Evolutionary conservation across 2,329 filamentous ascomycete genomes (phyloP), one percentile per base, ranked within the genome.

Genomic region (Trichoderma breve): DNA sequence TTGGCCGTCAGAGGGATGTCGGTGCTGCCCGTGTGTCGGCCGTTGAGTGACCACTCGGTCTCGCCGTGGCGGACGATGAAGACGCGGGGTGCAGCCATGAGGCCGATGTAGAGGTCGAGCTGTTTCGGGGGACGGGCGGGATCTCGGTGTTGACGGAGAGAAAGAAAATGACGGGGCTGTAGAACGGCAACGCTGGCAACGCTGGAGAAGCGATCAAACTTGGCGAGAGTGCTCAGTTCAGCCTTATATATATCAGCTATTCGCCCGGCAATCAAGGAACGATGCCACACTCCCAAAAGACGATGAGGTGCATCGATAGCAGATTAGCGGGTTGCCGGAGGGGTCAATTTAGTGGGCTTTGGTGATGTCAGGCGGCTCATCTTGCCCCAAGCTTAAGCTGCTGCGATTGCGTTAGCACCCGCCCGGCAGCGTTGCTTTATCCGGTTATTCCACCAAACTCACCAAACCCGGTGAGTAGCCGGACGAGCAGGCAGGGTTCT

Each of bases 31-130:
- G 95, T 98, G 82, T 98, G 93, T 67, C 90, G 88, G 71, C 94
- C 95, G 76, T 92, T 92, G 62, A 97, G 89, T 6, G 93, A 97
- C 95, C 95, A 98, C 84, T 97, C 94, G 4, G 95, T 98, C 84
- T 98, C 94, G 82, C 95, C 95, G 79, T 98, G 95, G 76, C 95
- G 93, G 80, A 94, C 84, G 76, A 96, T 89, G 84, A 95, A 95
- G 79, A 93, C 90, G 68, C 93, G 88, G 2, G 93, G 93, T 2
- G 91, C 89, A 26, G 78, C 72, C 79, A 80, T 80, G 67, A 55
- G 30, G 66, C 30, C 60, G 18, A 26, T 6, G 21, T 4, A 34
- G 47, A 66, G 21, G 7, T 12, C 18, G 39, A 55, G 26, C 21
- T 18, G 30, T 43, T 26, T 36, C 21, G n/a, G 15, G 51, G 11